Evolutionary conservation across 495 filamentous ascomycete genomes (phyloP), one percentile per base, ranked within the genome.

Genomic region (Astrothelium macrocarpum): DNA sequence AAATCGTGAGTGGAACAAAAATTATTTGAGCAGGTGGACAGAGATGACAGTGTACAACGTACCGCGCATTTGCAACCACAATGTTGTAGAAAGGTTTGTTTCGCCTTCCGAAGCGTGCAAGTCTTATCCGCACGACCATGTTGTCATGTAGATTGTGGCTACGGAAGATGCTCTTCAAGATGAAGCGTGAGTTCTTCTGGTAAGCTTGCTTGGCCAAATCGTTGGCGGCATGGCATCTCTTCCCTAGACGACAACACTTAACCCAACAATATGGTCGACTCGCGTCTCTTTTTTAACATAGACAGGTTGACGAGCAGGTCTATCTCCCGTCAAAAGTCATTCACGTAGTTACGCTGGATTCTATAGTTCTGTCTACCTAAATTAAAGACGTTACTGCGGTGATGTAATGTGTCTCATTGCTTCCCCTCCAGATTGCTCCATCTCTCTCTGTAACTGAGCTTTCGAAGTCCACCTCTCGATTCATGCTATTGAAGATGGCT

Each of bases 41-140:
- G 62, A 60, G 64, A 62, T 60, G 46, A 46, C 62, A 62, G 36
- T 43, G 32, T 31, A 53, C 39, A 32, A 63, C 78, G 63, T 84
- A 96, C 92, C 93, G 85, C n/a, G 94, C 93, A 66, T 97, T 92
- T 26, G 90, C 82, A 63, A 98, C 90, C 61, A 97, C 90, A 66
- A 98, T 96, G 78, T 98, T 98, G 82, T 95, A 98, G 72, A 95
- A 87, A 2, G 94, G 93, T 29, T 81, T 70, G 73, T 93, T 89
- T 62, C 80, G 84, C 77, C 89, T 88, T 68, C 95, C 94, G 73
- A 97, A 96, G 79, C 94, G 94, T 59, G 94, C 87, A 69, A 98
- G 82, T 60, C 94, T 87, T 74, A 98, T 91, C 72, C 86, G 88
- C 68, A 98, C 80, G 61, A 97, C 95, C 94, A 98, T 98, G 62